Evolutionary conservation across 2,329 filamentous ascomycete genomes (phyloP).

Genomic region (Sporothrix mexicana): DNA sequence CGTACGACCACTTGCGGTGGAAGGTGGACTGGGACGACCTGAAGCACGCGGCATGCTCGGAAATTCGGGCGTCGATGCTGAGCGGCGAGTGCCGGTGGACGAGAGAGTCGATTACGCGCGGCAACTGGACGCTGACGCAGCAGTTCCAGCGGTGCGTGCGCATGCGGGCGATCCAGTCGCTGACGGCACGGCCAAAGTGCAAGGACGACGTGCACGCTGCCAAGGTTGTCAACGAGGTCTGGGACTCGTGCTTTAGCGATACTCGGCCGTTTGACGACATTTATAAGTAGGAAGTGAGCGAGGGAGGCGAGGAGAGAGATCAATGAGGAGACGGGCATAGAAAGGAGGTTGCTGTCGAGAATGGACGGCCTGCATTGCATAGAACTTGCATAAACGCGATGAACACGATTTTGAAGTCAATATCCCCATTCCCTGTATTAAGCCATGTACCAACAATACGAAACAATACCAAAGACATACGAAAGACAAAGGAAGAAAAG

Average conservation of each 20-base stretch:
- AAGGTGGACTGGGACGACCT: constrained; percentile 84
- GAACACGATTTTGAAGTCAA: constrained; percentile 19
- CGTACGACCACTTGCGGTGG: constrained; percentile 90
- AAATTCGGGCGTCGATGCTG: constrained; percentile 93
- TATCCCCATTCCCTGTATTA: constrained; percentile 27
- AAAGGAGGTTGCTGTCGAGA: neutral
- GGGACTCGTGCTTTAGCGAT: constrained; percentile 95
- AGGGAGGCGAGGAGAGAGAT: neutral
- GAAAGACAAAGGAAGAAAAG: constrained; percentile 24
- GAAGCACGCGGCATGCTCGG: constrained; percentile 89
- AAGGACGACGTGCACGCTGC: constrained; percentile 85
- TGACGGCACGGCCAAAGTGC: constrained; percentile 78
- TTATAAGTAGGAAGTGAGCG: constrained; percentile 68
- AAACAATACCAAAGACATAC: constrained; percentile 11
- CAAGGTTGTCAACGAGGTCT: constrained; percentile 94
- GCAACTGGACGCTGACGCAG: constrained; percentile 86
- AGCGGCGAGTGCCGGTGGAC: constrained; percentile 93
- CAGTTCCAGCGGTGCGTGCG: constrained; percentile 95
- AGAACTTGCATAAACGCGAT: constrained; percentile 13
- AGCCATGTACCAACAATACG: constrained; percentile 25
- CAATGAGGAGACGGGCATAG: neutral
- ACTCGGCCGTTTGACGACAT: constrained; percentile 97
- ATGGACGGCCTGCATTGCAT: neutral
- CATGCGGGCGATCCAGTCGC: constrained; percentile 76
- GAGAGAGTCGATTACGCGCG: constrained; percentile 81